Evolutionary conservation across 345 rosid species (phyloP).

Genomic region (Aquilaria malaccensis): DNA sequence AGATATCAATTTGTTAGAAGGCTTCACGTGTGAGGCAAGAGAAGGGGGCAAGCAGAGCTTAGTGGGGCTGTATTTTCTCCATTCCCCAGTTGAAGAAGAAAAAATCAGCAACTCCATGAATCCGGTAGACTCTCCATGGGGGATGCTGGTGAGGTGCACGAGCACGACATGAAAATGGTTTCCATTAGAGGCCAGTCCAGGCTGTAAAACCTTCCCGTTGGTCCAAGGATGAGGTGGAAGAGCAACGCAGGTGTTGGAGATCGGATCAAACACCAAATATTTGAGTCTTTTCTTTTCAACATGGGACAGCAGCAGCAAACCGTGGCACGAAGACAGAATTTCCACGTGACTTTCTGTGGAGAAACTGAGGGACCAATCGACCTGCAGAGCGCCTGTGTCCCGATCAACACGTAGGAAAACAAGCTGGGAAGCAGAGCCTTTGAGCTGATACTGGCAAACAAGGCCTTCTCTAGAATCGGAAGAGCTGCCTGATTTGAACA

Average conservation of each 20-base stretch:
- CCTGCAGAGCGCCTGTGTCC: neutral
- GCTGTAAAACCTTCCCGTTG: neutral
- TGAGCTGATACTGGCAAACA: constrained; percentile 9
- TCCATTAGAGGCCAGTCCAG: constrained; percentile 14
- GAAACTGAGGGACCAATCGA: constrained; percentile 9
- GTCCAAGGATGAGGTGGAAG: constrained; percentile 6
- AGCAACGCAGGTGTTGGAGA: neutral
- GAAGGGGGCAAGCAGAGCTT: constrained; percentile 7
- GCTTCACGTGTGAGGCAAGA: neutral
- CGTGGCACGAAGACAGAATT: constrained; percentile 9
- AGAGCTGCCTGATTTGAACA: no score
- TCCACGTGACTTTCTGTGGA: constrained; percentile 2
- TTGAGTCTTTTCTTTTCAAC: neutral
- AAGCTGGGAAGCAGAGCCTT: constrained; percentile 10
- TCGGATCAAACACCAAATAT: constrained; percentile 15
- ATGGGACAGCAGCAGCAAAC: constrained; percentile 11
- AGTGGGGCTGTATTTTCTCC: constrained; percentile 4
- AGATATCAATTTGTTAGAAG: neutral
- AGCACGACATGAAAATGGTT: constrained; percentile 13
- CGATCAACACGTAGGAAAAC: constrained; percentile 2
- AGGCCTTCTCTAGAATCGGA: neutral
- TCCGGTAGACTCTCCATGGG: no score
- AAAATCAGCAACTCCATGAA: constrained; percentile 8
- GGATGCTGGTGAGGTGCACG: neutral
- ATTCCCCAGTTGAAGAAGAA: constrained; percentile 12